Conservation (phyloP, 495 filamentous ascomycete genomes). For the Neurospora sp. region DNA sequence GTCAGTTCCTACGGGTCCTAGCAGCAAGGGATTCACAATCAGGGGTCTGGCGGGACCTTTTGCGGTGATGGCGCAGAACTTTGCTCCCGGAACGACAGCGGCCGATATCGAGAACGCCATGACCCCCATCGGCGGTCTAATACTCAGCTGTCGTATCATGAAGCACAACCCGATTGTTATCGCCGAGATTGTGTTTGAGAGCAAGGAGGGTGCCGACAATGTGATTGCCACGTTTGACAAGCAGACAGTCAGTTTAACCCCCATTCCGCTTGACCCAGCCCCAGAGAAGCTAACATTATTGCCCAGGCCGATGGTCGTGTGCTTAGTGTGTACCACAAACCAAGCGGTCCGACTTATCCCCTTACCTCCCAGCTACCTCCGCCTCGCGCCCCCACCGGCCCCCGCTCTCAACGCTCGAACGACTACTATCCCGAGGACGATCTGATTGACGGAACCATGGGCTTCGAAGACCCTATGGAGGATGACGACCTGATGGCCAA, state of each 20-base stretch:
- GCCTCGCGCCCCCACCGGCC: constrained; percentile 14
- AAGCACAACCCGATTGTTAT: constrained; percentile 66
- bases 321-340: constrained; percentile 64
- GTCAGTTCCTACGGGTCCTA: background rate
- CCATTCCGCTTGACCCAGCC: background rate
- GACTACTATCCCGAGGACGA: constrained; percentile 17
- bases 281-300: background rate
- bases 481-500: constrained; percentile 17
- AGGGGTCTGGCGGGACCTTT: constrained; percentile 72
- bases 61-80: constrained; percentile 78
- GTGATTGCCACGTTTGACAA: constrained; percentile 80
- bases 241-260: constrained; percentile 53
- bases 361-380: constrained; percentile 6
- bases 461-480: constrained; percentile 49
- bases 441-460: constrained; percentile 51
- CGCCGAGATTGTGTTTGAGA: constrained; percentile 74
- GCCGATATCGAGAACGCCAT: constrained; percentile 89
- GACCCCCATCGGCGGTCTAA: constrained; percentile 57
- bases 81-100: constrained; percentile 84
- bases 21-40: constrained; percentile 54
- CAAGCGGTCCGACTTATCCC: constrained; percentile 1
- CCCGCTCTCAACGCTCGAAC: constrained; percentile 19
- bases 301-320: constrained; percentile 74
- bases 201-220: constrained; percentile 65
- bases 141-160: constrained; percentile 61